phyloP scores from a whole-genome alignment of 148 eudicot species.

The Chenopodium quinoa region DNA sequence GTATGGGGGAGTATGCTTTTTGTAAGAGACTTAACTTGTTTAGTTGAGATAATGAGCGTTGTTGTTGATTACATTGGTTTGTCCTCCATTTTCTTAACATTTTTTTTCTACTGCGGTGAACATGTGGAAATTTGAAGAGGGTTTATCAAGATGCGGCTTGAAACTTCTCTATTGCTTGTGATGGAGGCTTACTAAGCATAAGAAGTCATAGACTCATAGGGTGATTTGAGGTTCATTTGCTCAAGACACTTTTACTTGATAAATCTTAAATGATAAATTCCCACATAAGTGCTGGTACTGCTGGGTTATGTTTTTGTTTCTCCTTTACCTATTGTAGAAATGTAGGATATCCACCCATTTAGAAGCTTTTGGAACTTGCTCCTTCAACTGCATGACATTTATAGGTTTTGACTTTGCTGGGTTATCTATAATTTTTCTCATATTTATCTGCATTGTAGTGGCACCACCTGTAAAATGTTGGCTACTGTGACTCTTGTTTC shows the following conservation, averaged over 20 bases:
- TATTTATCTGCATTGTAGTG: not conserved
- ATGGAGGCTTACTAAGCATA: not conserved
- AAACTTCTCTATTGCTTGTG: slow-evolving; percentile 1
- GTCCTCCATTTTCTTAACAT: not conserved
- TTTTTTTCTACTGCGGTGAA: not conserved
- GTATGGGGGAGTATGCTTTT: not conserved
- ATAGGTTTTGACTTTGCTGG: not conserved
- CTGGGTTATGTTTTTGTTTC: no score
- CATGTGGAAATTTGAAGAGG: no score
- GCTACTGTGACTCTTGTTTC: not conserved
- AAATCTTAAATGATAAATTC: no score
- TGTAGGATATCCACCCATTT: no score
- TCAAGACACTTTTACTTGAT: no score
- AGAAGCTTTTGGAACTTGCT: not conserved
- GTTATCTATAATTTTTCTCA: not conserved
- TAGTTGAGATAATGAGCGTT: not conserved
- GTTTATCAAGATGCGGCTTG: not conserved
- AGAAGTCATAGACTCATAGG: no score
- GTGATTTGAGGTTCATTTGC: no score
- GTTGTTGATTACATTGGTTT: not conserved
- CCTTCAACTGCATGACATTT: not conserved
- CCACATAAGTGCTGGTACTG: no score
- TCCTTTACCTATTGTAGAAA: no score
- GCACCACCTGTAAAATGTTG: not conserved
- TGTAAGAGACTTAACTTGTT: not conserved